Percentiles rank a stretch among this genome's conserved stretches.
phyloP scores from a whole-genome alignment of 1,139 yeast species.

The Hanseniaspora sp. region DNA sequence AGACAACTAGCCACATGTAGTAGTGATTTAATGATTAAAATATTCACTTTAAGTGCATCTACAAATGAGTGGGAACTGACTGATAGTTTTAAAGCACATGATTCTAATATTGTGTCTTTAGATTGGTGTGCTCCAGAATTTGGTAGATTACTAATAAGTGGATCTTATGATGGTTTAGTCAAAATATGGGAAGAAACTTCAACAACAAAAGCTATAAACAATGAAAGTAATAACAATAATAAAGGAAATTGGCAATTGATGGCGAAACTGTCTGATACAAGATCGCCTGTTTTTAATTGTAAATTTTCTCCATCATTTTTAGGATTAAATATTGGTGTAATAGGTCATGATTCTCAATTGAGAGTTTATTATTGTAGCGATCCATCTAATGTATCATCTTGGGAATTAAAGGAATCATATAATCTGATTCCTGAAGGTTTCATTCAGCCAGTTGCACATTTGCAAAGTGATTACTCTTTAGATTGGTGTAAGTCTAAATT shows the following conservation, averaged over 20 bases:
- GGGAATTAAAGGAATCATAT: constrained; percentile 71
- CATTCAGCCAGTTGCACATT: constrained; percentile 63
- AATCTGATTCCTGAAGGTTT: constrained; percentile 14
- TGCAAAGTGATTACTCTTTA: constrained; percentile 76
- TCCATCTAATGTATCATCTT: constrained; percentile 69
- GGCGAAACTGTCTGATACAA: constrained; percentile 69
- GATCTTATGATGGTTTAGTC: constrained; percentile 80
- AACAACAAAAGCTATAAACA: neutral
- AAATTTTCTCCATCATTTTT: constrained; percentile 80
- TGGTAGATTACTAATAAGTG: constrained; percentile 75
- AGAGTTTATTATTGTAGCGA: constrained; percentile 82
- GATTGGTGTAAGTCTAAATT: constrained; percentile 93
- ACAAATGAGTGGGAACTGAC: constrained; percentile 58
- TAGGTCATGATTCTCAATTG: constrained; percentile 82
- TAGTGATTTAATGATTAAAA: constrained; percentile 82
- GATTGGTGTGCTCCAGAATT: constrained; percentile 94
- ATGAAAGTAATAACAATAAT: constrained; percentile 53
- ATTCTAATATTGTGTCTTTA: constrained; percentile 68
- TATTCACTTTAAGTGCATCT: constrained; percentile 59
- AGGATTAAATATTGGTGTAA: constrained; percentile 73
- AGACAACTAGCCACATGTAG: constrained; percentile 83
- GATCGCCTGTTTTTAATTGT: constrained; percentile 82
- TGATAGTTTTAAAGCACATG: constrained; percentile 93
- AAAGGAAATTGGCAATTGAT: constrained; percentile 64
- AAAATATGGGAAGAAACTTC: constrained; percentile 71